phyloP scores from a whole-genome alignment of 1,284 basidiomycete species.

The Termitomyces sp. region DNA sequence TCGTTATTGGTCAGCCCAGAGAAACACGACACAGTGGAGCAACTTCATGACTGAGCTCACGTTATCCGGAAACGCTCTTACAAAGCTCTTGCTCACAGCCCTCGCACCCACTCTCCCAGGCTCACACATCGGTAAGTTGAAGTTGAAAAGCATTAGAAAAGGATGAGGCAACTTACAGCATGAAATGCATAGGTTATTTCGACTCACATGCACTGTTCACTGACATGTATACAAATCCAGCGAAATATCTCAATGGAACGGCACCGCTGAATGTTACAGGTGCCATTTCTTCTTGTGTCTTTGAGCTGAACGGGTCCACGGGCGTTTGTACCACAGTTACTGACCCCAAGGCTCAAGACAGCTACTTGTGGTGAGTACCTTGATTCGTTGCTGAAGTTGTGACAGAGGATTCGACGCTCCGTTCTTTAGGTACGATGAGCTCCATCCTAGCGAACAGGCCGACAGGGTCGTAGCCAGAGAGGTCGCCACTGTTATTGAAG shows the following conservation, averaged over 20 bases:
- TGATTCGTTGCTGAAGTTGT: background rate
- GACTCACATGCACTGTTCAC: conserved; percentile 49
- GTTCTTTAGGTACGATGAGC: conserved; percentile 44
- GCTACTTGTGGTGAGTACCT: conserved; percentile 43
- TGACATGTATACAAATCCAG: conserved; percentile 47
- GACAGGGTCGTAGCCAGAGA: conserved; percentile 48
- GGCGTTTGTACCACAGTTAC: conserved; percentile 36
- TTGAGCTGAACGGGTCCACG: conserved; percentile 24
- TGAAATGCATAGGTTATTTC: conserved; percentile 36
- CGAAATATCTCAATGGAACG: conserved; percentile 51
- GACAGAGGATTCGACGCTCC: too few relatives aligned
- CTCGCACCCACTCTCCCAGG: conserved; percentile 22
- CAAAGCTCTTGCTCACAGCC: conserved; percentile 32
- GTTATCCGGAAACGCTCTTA: conserved; percentile 33
- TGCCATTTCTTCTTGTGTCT: conserved; percentile 40
- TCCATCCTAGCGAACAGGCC: conserved; percentile 53
- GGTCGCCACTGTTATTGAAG: conserved; percentile 39
- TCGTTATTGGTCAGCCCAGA: conserved; percentile 33
- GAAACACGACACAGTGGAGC: conserved; percentile 43
- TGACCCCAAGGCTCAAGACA: conserved; percentile 40
- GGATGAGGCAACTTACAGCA: background rate
- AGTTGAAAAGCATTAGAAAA: background rate
- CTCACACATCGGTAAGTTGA: conserved; percentile 23
- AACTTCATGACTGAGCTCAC: conserved; percentile 38
- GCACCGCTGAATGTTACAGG: conserved; percentile 52